Conservation (phyloP, 805 yeast genomes). For the Saitoella complicata region DNA sequence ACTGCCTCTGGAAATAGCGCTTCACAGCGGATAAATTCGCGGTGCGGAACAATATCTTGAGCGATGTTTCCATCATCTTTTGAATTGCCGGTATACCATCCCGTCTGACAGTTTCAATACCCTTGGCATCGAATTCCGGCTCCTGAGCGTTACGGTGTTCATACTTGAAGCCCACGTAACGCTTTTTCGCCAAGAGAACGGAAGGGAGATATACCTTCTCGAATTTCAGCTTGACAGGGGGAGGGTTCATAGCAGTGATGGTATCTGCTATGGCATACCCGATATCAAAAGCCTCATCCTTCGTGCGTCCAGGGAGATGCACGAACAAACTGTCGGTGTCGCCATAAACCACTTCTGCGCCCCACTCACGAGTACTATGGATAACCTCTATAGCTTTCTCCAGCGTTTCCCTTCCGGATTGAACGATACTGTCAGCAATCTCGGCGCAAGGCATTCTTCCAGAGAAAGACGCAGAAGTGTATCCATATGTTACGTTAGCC, state of each 20-base stretch:
- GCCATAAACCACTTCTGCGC: conserved; percentile 89
- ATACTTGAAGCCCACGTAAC: conserved; percentile 79
- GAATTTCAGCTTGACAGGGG: conserved; percentile 68
- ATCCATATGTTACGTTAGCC: conserved; percentile 94
- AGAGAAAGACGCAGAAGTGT: conserved; percentile 83
- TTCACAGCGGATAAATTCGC: conserved; percentile 57
- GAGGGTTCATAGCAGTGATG: conserved; percentile 54
- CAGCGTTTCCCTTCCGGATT: conserved; percentile 75
- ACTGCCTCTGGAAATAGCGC: conserved; percentile 45
- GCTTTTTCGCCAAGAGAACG: conserved; percentile 64
- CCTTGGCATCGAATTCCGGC: conserved; percentile 85
- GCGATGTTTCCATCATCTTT: conserved; percentile 54
- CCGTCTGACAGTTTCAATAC: conserved; percentile 84
- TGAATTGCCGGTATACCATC: conserved; percentile 93
- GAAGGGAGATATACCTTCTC: conserved; percentile 89
- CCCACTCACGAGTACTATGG: conserved; percentile 45
- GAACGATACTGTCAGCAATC: conserved; percentile 85
- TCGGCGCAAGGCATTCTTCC: conserved; percentile 97
- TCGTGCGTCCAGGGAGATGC: conserved; percentile 67
- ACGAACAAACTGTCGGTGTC: conserved; percentile 93
- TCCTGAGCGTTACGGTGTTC: conserved; percentile 37
- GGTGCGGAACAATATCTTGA: conserved; percentile 56
- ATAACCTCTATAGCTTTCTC: conserved; percentile 50
- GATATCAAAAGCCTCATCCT: conserved; percentile 56
- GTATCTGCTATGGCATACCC: conserved; percentile 55